Percentiles rank a stretch among this genome's conserved stretches.
phyloP scores from a whole-genome alignment of 108 stramenopile genomes.

The Cylindrotheca fusiformis region DNA sequence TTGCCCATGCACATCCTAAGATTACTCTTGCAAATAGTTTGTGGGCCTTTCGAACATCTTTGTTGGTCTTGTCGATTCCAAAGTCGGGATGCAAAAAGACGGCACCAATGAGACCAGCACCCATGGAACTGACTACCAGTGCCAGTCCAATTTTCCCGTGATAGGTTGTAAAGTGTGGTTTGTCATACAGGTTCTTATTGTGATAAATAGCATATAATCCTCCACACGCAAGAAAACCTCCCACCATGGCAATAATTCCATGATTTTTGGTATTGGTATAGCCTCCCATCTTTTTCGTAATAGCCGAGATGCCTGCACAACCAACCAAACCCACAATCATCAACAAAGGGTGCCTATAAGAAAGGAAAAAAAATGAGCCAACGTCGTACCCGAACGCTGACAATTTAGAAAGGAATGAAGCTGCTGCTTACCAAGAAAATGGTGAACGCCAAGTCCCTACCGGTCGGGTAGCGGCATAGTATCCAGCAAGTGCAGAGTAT shows the following conservation, averaged over 20 bases:
- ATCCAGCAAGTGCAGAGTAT: slow-evolving; percentile 25
- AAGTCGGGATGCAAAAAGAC: slow-evolving; percentile 84
- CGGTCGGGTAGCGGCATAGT: slow-evolving; percentile 45
- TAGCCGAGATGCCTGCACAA: slow-evolving; percentile 58
- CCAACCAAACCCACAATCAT: slow-evolving; percentile 79
- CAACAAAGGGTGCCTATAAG: slow-evolving; percentile 75
- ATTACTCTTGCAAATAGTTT: slow-evolving; percentile 52
- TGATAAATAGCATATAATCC: slow-evolving; percentile 74
- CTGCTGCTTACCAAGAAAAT: slow-evolving; percentile 80
- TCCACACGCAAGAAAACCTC: slow-evolving; percentile 36
- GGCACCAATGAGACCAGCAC: slow-evolving; percentile 54
- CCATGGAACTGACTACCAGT: slow-evolving; percentile 33
- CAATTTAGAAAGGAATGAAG: no score
- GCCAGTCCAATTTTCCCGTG: slow-evolving; percentile 63
- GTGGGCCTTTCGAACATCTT: slow-evolving; percentile 58
- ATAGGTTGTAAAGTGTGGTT: slow-evolving; percentile 49
- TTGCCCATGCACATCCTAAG: slow-evolving; percentile 53
- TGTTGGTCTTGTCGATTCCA: slow-evolving; percentile 78
- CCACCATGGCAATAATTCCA: slow-evolving; percentile 58
- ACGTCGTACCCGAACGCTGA: no score
- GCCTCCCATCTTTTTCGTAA: slow-evolving; percentile 79
- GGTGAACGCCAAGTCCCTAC: slow-evolving; percentile 55
- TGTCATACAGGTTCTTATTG: slow-evolving; percentile 67
- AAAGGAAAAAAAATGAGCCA: no score
- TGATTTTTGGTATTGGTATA: slow-evolving; percentile 85